Evolutionary conservation across 192 early-diverging fungal genomes (phyloP).

Genomic region (Coemansia reversa): DNA sequence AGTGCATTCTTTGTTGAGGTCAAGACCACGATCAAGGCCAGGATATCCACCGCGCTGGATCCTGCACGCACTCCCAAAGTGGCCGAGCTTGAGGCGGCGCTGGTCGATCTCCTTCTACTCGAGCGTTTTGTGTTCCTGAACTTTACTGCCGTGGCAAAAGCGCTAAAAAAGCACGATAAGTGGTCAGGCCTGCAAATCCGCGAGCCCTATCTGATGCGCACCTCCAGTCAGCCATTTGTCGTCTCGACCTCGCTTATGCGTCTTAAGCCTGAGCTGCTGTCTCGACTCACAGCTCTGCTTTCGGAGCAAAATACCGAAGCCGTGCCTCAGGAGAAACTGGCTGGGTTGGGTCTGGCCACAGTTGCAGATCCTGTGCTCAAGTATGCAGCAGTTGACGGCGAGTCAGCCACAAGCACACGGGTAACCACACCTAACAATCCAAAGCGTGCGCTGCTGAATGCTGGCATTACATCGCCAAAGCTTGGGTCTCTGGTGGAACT

Average conservation of each 20-base stretch:
- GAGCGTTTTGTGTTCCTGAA: conserved; percentile 84
- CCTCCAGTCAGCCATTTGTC: conserved; percentile 66
- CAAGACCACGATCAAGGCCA: conserved; percentile 30
- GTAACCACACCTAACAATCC: conserved; percentile 10
- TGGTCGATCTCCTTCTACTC: conserved; percentile 66
- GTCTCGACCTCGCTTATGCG: conserved; percentile 61
- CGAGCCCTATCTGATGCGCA: conserved; percentile 70
- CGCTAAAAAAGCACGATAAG: conserved; percentile 84
- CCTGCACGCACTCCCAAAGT: conserved; percentile 7
- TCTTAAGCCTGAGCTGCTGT: conserved; percentile 72
- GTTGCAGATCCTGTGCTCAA: conserved; percentile 23
- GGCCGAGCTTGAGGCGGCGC: conserved; percentile 43
- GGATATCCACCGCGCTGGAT: conserved; percentile 20
- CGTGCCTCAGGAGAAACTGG: conserved; percentile 26
- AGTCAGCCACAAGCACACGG: conserved; percentile 17
- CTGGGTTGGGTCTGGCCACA: conserved; percentile 8
- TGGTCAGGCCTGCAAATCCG: conserved; percentile 74
- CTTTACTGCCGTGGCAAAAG: conserved; percentile 83
- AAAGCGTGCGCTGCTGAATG: conserved; percentile 45
- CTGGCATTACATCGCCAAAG: conserved; percentile 53
- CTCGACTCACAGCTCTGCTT: conserved; percentile 54
- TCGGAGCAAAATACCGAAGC: conserved; percentile 28
- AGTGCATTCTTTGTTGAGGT: conserved; percentile 54
- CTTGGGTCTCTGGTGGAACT: conserved; percentile 46
- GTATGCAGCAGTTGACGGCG: conserved; percentile 4